A percentile compares a stretch with the other conserved stretches of the same genome.
phyloP scores from a whole-genome alignment of 768 basidiomycete species.

The Calocera cornea region DNA sequence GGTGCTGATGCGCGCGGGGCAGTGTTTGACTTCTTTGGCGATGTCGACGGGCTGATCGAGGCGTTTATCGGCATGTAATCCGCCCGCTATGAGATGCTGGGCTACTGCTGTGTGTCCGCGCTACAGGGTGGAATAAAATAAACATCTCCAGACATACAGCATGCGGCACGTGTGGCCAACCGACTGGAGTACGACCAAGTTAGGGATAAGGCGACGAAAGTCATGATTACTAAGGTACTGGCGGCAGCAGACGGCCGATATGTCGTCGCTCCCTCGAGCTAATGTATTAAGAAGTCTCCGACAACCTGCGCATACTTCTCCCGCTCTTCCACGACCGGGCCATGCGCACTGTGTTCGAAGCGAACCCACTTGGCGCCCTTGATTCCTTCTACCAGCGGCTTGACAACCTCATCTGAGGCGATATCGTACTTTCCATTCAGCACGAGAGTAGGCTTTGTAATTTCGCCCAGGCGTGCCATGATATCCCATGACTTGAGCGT shows the following conservation, averaged over 20 bases:
- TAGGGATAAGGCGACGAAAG: no score
- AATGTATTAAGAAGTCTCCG: conserved; percentile 25
- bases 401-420: conserved; percentile 27
- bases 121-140: no score
- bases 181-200: no score
- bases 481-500: conserved; percentile 36
- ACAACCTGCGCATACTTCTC: conserved; percentile 30
- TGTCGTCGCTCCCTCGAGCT: no score
- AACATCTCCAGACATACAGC: no score
- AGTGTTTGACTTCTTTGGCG: conserved; percentile 1
- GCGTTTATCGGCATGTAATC: neutral
- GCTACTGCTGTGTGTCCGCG: no score
- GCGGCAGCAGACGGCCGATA: no score
- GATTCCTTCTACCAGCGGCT: conserved; percentile 31
- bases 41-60: neutral
- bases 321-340: conserved; percentile 32
- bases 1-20: neutral
- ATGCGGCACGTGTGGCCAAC: no score
- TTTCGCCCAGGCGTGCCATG: conserved; percentile 31
- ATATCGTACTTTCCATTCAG: conserved; percentile 33
- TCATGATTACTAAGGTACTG: no score
- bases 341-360: conserved; percentile 33
- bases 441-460: conserved; percentile 25
- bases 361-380: conserved; percentile 33
- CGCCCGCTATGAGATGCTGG: no score